Percentiles rank a stretch among this genome's conserved stretches.
Conservation (phyloP, 768 basidiomycete species). For the Fibroporia radiculosa region DNA sequence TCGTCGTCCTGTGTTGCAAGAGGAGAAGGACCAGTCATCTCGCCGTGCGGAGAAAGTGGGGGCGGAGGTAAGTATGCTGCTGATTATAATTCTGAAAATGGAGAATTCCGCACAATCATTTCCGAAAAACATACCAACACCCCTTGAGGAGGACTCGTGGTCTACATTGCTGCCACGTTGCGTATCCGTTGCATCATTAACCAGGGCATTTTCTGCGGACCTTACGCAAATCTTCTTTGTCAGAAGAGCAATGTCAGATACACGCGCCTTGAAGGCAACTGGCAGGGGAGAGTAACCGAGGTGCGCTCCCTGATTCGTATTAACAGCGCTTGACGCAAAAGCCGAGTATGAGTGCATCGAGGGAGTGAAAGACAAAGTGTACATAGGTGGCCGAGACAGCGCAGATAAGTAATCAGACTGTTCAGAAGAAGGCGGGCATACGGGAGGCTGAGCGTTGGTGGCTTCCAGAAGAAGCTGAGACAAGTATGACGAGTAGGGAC, state of each 20-base stretch:
- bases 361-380: not conserved
- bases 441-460: not conserved
- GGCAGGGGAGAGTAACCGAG: constrained; percentile 2
- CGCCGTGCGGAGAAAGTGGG: no score
- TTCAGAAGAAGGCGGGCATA: not conserved
- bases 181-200: no score
- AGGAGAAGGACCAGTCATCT: no score
- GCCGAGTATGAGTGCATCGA: constrained; percentile 4
- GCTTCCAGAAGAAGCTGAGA: constrained; percentile 4
- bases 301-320: not conserved
- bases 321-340: not conserved
- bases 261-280: constrained; percentile 11
- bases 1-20: no score
- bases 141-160: no score
- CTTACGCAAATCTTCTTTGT: constrained; percentile 9
- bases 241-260: constrained; percentile 9
- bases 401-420: constrained; percentile 1
- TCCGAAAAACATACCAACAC: no score
- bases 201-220: not conserved
- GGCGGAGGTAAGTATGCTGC: no score
- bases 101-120: no score
- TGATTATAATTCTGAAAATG: no score
- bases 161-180: no score
- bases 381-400: not conserved
- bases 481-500: constrained; percentile 1